These are phyloP conservation scores for Phytophthora crassamura DNA, from an alignment of 352 stramenopile species.

Conservation along the genomic window DNA sequence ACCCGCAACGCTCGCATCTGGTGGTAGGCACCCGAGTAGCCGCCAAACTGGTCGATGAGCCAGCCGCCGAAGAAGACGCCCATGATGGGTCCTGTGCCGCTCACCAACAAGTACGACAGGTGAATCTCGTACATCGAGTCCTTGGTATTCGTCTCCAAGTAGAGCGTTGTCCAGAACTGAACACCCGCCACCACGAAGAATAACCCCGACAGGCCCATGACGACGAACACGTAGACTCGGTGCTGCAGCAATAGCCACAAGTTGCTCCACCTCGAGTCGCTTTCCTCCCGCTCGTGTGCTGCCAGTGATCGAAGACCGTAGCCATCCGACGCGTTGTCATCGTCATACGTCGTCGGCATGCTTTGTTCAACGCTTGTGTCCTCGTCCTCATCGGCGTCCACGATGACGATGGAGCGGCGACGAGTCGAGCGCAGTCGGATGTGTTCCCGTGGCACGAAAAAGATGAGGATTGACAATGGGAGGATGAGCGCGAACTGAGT, in stretches of 20 bases:
- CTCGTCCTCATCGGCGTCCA: conserved; percentile 53
- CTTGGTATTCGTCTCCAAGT: conserved; percentile 80
- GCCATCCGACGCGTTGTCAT: conserved; percentile 14
- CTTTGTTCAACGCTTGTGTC: conserved; percentile 40
- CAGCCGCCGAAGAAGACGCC: conserved; percentile 89
- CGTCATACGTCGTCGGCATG: conserved; percentile 33
- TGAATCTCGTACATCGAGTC: conserved; percentile 86
- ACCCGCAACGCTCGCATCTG: conserved; percentile 74
- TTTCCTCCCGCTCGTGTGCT: conserved; percentile 24
- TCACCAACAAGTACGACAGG: conserved; percentile 75
- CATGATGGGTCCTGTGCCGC: conserved; percentile 78
- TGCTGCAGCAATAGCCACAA: conserved; percentile 61
- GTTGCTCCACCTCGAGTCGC: conserved; percentile 51
- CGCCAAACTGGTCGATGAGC: conserved; percentile 82
- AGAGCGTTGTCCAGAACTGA: conserved; percentile 89
- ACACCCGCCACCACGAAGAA: conserved; percentile 86
- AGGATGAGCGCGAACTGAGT: conserved; percentile 77
- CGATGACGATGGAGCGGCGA: conserved; percentile 73
- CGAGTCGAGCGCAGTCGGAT: conserved; percentile 63
- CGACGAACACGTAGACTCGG: conserved; percentile 78
- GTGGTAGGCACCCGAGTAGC: conserved; percentile 73
- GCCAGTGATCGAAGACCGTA: conserved; percentile 27
- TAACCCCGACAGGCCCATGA: conserved; percentile 79
- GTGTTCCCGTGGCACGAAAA: conserved; percentile 79
- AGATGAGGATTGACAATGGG: conserved; percentile 78